Conservation (phyloP, 208 protist species). For the Leishmania martiniquensis region DNA sequence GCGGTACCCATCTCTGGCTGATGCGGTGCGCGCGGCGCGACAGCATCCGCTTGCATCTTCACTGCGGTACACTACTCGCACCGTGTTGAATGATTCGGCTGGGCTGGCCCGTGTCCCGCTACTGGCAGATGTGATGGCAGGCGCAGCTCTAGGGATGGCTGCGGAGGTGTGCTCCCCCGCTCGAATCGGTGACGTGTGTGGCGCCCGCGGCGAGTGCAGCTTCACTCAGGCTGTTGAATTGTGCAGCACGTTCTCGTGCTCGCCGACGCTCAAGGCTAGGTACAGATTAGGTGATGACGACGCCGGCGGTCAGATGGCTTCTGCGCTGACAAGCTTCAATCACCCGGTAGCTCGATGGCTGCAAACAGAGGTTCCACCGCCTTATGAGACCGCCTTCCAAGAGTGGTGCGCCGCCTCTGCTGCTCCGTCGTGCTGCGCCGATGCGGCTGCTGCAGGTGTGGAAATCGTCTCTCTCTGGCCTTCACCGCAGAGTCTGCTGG, state of each 20-base stretch:
- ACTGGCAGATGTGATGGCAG: slow-evolving; percentile 6
- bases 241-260: background rate
- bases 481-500: background rate
- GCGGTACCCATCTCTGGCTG: slow-evolving; percentile 17
- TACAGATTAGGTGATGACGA: background rate
- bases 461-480: background rate
- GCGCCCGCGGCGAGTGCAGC: slow-evolving; percentile 26
- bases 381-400: background rate
- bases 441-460: background rate
- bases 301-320: background rate
- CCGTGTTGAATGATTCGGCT: background rate
- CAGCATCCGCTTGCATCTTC: slow-evolving; percentile 26
- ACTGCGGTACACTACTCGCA: slow-evolving; percentile 16
- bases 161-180: no score
- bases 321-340: background rate
- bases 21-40: slow-evolving; percentile 21
- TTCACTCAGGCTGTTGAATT: slow-evolving; percentile 25
- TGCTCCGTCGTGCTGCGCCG: background rate
- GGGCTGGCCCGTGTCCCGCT: slow-evolving; percentile 27
- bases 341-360: background rate
- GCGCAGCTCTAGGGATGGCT: background rate
- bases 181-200: no score
- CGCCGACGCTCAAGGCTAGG: background rate
- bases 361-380: slow-evolving; percentile 17
- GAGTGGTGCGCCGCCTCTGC: slow-evolving; percentile 4